Conservation (phyloP, 2,329 filamentous ascomycete genomes). For the Monilinia fructicola region DNA sequence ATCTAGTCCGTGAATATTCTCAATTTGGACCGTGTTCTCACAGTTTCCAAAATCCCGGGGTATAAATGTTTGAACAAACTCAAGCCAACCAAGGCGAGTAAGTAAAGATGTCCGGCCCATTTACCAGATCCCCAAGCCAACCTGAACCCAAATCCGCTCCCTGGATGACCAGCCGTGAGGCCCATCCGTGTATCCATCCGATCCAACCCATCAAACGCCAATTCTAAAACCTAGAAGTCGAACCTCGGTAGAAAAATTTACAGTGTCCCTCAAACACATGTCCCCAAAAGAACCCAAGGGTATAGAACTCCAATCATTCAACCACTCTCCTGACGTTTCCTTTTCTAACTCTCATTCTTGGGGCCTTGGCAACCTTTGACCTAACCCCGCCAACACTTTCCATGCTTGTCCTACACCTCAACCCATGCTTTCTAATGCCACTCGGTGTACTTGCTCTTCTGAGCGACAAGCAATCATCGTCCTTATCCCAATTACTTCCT, state of each 20-base stretch:
- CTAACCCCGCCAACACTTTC: background rate
- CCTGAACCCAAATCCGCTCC: background rate
- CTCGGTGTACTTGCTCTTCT: constrained; percentile 17
- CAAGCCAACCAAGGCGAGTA: constrained; percentile 6
- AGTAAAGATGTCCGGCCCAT: background rate
- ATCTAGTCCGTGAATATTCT: background rate
- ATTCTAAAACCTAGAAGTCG: constrained; percentile 7
- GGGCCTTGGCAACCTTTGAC: constrained; percentile 4
- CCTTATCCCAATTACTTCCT: background rate
- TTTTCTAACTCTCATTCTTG: constrained; percentile 20
- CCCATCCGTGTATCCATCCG: background rate
- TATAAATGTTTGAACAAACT: constrained; percentile 12
- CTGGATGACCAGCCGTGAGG: background rate
- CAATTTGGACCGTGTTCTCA: background rate
- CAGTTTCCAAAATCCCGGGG: constrained; percentile 1
- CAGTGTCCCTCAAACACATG: background rate
- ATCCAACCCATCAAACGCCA: background rate
- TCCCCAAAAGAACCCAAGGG: background rate
- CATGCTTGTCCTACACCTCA: constrained; percentile 9
- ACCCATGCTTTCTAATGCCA: constrained; percentile 16
- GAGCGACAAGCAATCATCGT: background rate
- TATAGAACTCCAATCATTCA: background rate
- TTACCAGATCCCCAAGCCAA: background rate
- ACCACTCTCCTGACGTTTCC: background rate
- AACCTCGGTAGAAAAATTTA: background rate